Evolutionary conservation across 441 rosid genomes (phyloP), one percentile per base, ranked within the genome.

Genomic region (Adansonia gregorii): DNA sequence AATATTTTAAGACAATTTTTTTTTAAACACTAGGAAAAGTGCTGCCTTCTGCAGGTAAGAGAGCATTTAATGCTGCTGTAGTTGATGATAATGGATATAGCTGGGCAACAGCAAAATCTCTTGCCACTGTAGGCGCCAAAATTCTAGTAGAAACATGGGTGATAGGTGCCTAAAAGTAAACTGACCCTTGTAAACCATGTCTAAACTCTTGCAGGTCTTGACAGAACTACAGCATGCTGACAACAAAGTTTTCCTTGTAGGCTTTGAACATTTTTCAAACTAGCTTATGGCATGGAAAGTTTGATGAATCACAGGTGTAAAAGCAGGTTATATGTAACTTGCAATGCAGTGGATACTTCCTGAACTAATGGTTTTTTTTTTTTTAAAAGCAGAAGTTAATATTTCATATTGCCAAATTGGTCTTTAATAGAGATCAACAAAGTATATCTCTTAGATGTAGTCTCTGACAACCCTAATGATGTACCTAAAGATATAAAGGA

Each of bases 51-150:
- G 72, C 74, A 93, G 99, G 99, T 59, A 95, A 94, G 85, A 85
- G 95, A 51, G 99, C 98, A 31, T 95, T 95, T 78, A 89, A 94
- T 83, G 99, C 99, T 77, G 98, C 97, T 80, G 84, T 95, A 68
- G 99, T 98, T 61, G 99, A 95, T 88, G 97, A 95, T 76, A 90
- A 95, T 77, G 99, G 99, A 61, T 95, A 94, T 67, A 98, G 99
- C 76, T 96, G 99, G 99, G 99, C 99, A 19, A 93, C 94, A 56
- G 98, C 99, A 8, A 96, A 96, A 81, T 89, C 99, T 81, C 98
- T 96, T 82, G 99, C 98, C 55, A 94, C 98, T 82, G 94, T 98
- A 60, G 99, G 99, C 55, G 97, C 99, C 73, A 97, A 95, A 86
- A 95, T 94, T 60, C 81, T 96, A 67, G 89, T 96, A 55, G 99